Conservation (phyloP, 306 rosid genomes). For the Rubus idaeus region DNA sequence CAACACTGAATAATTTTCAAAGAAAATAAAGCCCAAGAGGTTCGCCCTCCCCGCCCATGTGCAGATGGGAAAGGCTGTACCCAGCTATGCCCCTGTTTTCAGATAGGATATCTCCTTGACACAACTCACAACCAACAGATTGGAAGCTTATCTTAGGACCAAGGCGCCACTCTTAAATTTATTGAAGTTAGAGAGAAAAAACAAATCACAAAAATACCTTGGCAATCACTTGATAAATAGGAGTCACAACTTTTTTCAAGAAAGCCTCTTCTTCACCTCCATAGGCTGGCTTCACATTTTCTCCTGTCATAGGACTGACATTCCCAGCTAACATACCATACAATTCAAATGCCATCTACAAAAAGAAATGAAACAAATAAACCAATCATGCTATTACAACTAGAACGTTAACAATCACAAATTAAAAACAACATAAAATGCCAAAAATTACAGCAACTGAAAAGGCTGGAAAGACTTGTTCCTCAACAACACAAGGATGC, state of each 20-base stretch:
- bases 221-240: conserved; percentile 89
- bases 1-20: background rate
- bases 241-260: conserved; percentile 85
- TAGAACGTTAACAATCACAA: background rate
- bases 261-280: conserved; percentile 97
- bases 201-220: conserved; percentile 49
- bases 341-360: conserved; percentile 97
- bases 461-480: background rate
- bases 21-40: background rate
- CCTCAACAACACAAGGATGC: background rate
- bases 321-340: conserved; percentile 99
- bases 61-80: background rate
- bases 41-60: background rate
- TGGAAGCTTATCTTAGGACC: background rate
- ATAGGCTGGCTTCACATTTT: conserved; percentile 95
- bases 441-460: background rate
- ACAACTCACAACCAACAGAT: background rate
- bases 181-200: background rate
- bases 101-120: background rate
- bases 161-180: conserved; percentile 15
- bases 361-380: conserved; percentile 33
- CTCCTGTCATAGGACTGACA: conserved; percentile 98
- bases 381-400: background rate
- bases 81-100: background rate
- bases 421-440: background rate